Base-by-base conservation (phyloP, 2,329 filamentous ascomycete genomes). In the Aspergillus floridensis region DNA sequence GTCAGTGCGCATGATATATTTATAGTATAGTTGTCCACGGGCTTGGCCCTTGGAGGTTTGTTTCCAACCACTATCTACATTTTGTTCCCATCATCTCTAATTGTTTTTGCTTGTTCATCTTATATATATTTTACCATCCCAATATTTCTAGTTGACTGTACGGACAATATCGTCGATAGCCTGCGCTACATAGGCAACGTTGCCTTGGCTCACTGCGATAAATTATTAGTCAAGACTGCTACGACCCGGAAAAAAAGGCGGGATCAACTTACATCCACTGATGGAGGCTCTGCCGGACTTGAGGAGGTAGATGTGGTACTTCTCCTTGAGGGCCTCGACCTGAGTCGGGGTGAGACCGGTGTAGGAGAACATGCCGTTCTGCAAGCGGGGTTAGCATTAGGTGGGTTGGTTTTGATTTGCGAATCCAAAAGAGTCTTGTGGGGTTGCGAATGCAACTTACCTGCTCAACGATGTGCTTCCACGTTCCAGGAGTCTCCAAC, bases 381-480 rank as follows among this genome's bases (percentile, higher is more conserved):
- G 55, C 8, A 31, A 11, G 49, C 38, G 29, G 32, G 10, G 38
- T 53, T 58, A 58, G 22, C 22, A 49, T 26, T 52, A 5, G 22
- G 24, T 19, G 44, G 12, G n/a, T 56, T 56, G 14, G 16, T 19
- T 5, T 44, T 44, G 16, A 6, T 59, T 22, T 56, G 50, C 48
- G 12, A 41, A 24, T 21, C 21, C 21, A 4, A 22, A 4, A 22
- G 22, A 22, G 22, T 22, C 4, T 26, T 54, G 50, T 49, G 11
- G 44, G 44, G 29, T 22, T 3, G 46, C 6, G n/a, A 11, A 4
- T 3, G 56, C 21, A 32, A 59, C 59, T 57, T 67, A 97, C 96
- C 84, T 98, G 93, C 70, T 96, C 91, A 51, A 93, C 95, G 74
- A 98, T 96, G 80, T 98, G 93, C 75, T 93, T 92, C 93, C 95